Base-by-base conservation (phyloP, 768 basidiomycete genomes). In the Naganishia antarctica region DNA sequence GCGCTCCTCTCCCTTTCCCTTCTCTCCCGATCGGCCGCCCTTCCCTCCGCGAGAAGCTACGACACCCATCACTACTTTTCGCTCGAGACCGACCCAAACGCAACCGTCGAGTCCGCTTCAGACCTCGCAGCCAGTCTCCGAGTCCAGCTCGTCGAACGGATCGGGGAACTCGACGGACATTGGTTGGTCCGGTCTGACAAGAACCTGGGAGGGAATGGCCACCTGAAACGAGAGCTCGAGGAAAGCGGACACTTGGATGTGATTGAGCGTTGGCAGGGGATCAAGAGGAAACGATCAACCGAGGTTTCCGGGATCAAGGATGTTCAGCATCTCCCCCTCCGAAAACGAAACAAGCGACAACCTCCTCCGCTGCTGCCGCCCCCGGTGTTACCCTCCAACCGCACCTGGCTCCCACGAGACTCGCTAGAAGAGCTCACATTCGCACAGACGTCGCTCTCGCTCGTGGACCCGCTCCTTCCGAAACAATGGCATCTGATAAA, bases 401-500 rank as follows among this genome's bases (percentile, higher is more conserved):
- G 11, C 34, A 57, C 53, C 32, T 25, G n/a, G 28, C 12, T 25
- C 15, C 34, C 3, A 4, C 32, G 53, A 12, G 53, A 57, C 8
- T 23, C 53, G 23, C 13, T 57, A 3, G 53, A 57, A 16, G 75
- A 76, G 57, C 50, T 74, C 18, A 41, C 69, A 4, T 71, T 87
- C 40, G 86, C 85, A 9, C 75, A 82, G 40, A 81, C 82, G 23
- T 62, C 69, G 12, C 81, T 94, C 41, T 83, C 81, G 21, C 86
- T 99, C 65, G 70, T 80, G 26, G 94, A 98, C 73, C 94, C 94
- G 0, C 80, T 87, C 65, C 91, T 96, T 74, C 73, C 81, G 16
- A 77, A 83, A 64, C 94, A 98, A 80, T 98, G 96, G 96, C 94
- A 97, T 80, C 81, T 97, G 25, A 83, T 96, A 66, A 98, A 99